Evolutionary conservation across 768 basidiomycete species (phyloP).

Genomic region (Tephrocybe sp.): DNA sequence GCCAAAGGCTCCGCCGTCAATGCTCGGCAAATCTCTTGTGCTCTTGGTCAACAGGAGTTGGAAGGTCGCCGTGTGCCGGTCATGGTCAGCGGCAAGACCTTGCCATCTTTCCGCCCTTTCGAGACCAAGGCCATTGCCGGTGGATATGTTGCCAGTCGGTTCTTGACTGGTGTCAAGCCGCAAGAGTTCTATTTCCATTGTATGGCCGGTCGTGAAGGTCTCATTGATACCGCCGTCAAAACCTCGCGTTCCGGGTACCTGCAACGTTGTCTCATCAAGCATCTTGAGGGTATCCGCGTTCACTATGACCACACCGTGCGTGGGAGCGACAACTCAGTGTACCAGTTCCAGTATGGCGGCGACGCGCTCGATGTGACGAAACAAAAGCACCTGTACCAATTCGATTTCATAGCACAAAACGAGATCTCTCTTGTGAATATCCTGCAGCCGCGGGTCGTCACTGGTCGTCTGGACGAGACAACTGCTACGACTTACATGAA

Average conservation of each 20-base stretch:
- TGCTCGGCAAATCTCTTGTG: slow-evolving; percentile 97
- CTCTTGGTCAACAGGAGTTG: slow-evolving; percentile 94
- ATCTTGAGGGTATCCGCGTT: slow-evolving; percentile 93
- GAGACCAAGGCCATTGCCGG: slow-evolving; percentile 99
- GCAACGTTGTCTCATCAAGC: slow-evolving; percentile 97
- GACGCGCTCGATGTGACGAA: slow-evolving; percentile 96
- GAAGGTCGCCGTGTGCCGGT: slow-evolving; percentile 98
- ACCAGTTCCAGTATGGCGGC: slow-evolving; percentile 97
- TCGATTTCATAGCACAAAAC: slow-evolving; percentile 92
- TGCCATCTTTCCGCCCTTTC: slow-evolving; percentile 95
- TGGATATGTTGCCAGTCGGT: slow-evolving; percentile 97
- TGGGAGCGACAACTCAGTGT: slow-evolving; percentile 88
- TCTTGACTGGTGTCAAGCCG: slow-evolving; percentile 96
- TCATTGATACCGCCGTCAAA: slow-evolving; percentile 99
- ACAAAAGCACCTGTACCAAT: slow-evolving; percentile 92
- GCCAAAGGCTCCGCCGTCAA: slow-evolving; percentile 98
- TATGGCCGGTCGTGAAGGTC: slow-evolving; percentile 98
- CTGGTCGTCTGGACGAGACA: slow-evolving; percentile 60
- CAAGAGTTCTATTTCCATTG: slow-evolving; percentile 99
- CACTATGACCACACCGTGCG: slow-evolving; percentile 99
- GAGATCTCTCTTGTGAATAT: slow-evolving; percentile 74
- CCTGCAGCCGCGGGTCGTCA: slow-evolving; percentile 60
- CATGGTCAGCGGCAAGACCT: slow-evolving; percentile 98
- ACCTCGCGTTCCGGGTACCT: slow-evolving; percentile 98
- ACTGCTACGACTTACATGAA: slow-evolving; percentile 83